Evolutionary conservation across 768 basidiomycete species (phyloP).

Genomic region (Suillus lakei): DNA sequence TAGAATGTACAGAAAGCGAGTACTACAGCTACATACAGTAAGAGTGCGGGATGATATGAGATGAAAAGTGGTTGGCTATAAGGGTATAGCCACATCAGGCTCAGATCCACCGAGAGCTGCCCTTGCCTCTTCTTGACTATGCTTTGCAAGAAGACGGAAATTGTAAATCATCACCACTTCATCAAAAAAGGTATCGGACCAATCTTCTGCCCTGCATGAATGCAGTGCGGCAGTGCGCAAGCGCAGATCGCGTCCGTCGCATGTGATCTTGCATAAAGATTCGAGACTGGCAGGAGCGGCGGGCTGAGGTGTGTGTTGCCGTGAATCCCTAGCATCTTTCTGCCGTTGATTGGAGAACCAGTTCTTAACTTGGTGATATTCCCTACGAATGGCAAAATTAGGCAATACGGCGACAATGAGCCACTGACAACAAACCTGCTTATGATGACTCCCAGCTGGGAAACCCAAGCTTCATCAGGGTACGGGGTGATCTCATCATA

Average conservation of each 20-base stretch:
- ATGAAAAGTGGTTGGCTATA: slow-evolving; percentile 5
- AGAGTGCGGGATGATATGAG: slow-evolving; percentile 1
- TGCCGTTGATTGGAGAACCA: slow-evolving; percentile 73
- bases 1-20: slow-evolving; percentile 40
- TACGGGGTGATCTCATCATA: slow-evolving; percentile 70
- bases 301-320: slow-evolving; percentile 37
- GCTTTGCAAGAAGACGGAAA: slow-evolving; percentile 44
- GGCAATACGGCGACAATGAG: background rate
- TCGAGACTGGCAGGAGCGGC: slow-evolving; percentile 38
- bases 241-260: slow-evolving; percentile 47
- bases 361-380: slow-evolving; percentile 66
- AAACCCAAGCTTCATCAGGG: slow-evolving; percentile 66
- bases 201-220: slow-evolving; percentile 48
- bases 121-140: slow-evolving; percentile 42
- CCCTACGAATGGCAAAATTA: slow-evolving; percentile 37
- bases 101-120: slow-evolving; percentile 29
- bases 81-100: slow-evolving; percentile 5
- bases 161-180: slow-evolving; percentile 65
- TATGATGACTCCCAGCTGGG: slow-evolving; percentile 60
- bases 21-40: slow-evolving; percentile 13
- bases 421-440: slow-evolving; percentile 44
- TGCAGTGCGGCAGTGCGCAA: slow-evolving; percentile 53
- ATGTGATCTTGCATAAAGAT: slow-evolving; percentile 38
- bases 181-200: slow-evolving; percentile 67
- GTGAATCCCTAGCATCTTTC: slow-evolving; percentile 44